phyloP scores from a whole-genome alignment of 257 asterid species.

The Fraxinus quadrangulata region DNA sequence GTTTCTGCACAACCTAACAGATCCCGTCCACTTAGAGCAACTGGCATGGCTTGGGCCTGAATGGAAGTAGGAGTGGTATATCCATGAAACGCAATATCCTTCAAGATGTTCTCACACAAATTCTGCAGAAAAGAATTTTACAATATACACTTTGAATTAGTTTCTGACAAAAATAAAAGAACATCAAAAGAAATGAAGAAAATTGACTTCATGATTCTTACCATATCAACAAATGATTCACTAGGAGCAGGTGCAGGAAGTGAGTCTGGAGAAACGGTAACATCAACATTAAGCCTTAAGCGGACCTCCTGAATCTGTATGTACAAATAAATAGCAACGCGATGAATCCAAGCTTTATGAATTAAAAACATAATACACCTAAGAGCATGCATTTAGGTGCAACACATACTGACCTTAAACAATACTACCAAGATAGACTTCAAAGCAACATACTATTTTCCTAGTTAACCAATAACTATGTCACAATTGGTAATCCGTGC shows the following conservation, averaged over 20 bases:
- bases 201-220: conserved; percentile 28
- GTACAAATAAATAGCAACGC: conserved; percentile 21
- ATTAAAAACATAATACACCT: conserved; percentile 11
- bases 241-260: conserved; percentile 71
- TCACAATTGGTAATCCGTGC: too few species aligned
- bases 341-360: neutral
- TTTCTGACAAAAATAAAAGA: conserved; percentile 6
- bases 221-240: conserved; percentile 85
- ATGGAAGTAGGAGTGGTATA: conserved; percentile 83
- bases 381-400: conserved; percentile 6
- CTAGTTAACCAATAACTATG: too few species aligned
- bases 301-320: conserved; percentile 78
- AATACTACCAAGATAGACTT: neutral
- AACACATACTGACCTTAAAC: neutral
- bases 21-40: conserved; percentile 87
- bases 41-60: conserved; percentile 95
- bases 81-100: conserved; percentile 76
- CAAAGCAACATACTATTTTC: neutral
- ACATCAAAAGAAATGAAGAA: neutral
- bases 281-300: conserved; percentile 78
- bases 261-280: conserved; percentile 63
- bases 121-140: conserved; percentile 45
- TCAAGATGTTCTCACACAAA: conserved; percentile 69
- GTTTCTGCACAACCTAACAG: conserved; percentile 94
- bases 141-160: conserved; percentile 17